Conservation (phyloP, 768 basidiomycete species). For the Hirschioporus abietinus region DNA sequence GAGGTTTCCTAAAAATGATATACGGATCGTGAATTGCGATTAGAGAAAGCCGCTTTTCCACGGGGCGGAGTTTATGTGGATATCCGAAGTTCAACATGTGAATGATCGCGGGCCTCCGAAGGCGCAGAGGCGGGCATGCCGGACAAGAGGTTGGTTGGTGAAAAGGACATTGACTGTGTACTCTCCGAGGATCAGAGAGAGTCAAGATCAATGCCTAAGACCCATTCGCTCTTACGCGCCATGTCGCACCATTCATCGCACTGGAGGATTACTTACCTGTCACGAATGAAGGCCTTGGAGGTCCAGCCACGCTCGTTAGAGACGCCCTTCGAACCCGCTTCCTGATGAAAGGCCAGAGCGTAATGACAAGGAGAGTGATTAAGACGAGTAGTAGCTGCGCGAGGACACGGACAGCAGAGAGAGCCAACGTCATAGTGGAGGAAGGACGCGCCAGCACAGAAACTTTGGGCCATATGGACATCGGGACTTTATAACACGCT, state of each 20-base stretch:
- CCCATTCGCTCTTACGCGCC: not conserved
- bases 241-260: not conserved
- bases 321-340: not conserved
- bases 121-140: not conserved
- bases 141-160: not conserved
- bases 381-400: not conserved
- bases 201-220: not conserved
- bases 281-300: not conserved
- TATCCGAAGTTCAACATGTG: not conserved
- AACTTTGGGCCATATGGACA: not conserved
- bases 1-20: constrained; percentile 29
- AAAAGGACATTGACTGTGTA: not conserved
- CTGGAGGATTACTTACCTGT: not conserved
- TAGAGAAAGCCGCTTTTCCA: not conserved
- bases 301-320: not conserved
- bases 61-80: not conserved
- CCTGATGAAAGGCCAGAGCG: not conserved
- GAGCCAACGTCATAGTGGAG: not conserved
- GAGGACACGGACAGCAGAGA: not conserved
- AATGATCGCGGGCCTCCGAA: not conserved
- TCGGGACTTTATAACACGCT: not conserved
- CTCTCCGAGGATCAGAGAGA: not conserved
- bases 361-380: not conserved
- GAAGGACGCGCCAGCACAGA: not conserved
- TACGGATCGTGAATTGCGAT: not conserved